These are phyloP conservation scores for Gloeophyllum trabeum DNA, from an alignment of 768 basidiomycete species.

Conservation along the genomic window DNA sequence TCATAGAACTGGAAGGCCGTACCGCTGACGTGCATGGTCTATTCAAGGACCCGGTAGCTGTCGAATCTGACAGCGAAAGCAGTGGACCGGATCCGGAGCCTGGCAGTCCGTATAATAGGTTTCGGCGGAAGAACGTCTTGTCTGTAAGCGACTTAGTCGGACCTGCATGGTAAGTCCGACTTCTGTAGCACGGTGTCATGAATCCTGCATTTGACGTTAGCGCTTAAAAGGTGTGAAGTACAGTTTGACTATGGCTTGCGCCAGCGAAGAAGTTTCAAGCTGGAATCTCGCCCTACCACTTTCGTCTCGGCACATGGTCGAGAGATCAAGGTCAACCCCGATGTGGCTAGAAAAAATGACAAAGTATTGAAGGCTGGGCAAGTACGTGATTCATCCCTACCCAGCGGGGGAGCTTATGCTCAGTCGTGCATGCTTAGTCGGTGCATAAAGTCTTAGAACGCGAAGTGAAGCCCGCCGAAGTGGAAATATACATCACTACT, in stretches of 20 bases:
- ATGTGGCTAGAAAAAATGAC: background rate
- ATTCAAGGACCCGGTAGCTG: background rate
- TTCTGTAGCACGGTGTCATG: background rate
- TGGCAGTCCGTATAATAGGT: background rate
- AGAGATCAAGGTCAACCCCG: conserved; percentile 8
- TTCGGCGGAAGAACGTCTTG: background rate
- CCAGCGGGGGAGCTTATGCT: background rate
- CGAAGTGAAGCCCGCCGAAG: conserved; percentile 7
- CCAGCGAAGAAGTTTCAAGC: conserved; percentile 4
- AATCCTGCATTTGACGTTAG: background rate
- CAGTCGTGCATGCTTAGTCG: background rate
- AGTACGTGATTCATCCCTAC: background rate
- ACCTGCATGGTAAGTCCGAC: background rate
- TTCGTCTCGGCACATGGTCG: conserved; percentile 7
- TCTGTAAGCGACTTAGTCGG: background rate
- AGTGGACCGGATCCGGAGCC: background rate
- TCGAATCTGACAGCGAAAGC: background rate
- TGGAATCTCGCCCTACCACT: conserved; percentile 6
- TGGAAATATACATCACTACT: conserved; percentile 5
- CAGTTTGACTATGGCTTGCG: conserved; percentile 10
- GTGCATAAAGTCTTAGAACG: background rate
- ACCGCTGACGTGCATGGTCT: background rate
- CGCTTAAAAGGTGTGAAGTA: conserved; percentile 8
- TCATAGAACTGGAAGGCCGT: background rate
- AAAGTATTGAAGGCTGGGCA: background rate